Evolutionary conservation across 352 stramenopile genomes (phyloP).

Genomic region (Halophytophthora batemanensis): DNA sequence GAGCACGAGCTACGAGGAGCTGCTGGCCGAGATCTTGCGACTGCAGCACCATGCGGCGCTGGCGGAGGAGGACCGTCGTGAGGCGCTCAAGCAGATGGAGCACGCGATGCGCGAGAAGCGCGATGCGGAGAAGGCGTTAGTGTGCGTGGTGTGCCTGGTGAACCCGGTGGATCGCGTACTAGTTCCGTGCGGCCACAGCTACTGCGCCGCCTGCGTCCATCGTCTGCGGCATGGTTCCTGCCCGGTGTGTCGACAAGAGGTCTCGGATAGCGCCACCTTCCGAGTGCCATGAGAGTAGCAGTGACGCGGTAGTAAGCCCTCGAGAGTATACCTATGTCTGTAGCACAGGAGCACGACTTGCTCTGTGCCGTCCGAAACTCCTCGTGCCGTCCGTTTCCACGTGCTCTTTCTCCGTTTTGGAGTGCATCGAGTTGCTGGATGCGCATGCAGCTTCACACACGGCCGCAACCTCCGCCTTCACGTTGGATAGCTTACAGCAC

Average conservation of each 20-base stretch:
- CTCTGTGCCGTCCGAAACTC: too few species aligned
- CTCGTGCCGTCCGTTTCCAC: too few species aligned
- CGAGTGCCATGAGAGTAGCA: slow-evolving; percentile 25
- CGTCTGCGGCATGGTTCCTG: slow-evolving; percentile 36
- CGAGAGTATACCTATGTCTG: too few species aligned
- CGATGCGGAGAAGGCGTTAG: slow-evolving; percentile 43
- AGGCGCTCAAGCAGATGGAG: slow-evolving; percentile 32
- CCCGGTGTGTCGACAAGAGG: slow-evolving; percentile 42
- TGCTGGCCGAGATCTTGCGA: slow-evolving; percentile 39
- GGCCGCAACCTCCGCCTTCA: too few species aligned
- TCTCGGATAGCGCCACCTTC: slow-evolving; percentile 31
- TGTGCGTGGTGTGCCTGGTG: slow-evolving; percentile 59
- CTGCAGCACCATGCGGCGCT: slow-evolving; percentile 35
- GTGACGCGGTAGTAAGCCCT: background rate
- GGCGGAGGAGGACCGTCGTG: slow-evolving; percentile 39
- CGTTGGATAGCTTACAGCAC: too few species aligned
- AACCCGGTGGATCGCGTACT: slow-evolving; percentile 49
- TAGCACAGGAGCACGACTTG: too few species aligned
- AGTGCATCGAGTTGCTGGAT: too few species aligned
- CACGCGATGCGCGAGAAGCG: slow-evolving; percentile 41
- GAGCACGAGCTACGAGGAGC: slow-evolving; percentile 42
- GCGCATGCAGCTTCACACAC: too few species aligned
- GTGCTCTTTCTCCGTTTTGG: too few species aligned
- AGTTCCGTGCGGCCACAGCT: slow-evolving; percentile 60
- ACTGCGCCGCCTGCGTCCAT: slow-evolving; percentile 45